These are phyloP conservation scores for Euptelea pleiosperma DNA, from an alignment of 164 flowering plant species.

Conservation along the genomic window DNA sequence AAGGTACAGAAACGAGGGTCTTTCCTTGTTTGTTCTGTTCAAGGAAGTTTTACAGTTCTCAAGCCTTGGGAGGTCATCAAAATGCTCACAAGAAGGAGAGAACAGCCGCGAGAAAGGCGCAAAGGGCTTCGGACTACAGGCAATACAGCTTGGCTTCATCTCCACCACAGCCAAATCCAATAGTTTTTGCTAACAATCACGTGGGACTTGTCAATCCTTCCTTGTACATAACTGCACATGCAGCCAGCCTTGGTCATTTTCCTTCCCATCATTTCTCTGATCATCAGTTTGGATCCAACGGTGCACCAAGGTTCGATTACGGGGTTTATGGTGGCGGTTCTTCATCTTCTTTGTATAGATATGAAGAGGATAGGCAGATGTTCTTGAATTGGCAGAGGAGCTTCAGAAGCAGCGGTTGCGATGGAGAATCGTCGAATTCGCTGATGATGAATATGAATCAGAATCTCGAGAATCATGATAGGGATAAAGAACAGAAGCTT, in stretches of 20 bases:
- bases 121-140: conserved; percentile 45
- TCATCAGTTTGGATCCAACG: conserved; percentile 43
- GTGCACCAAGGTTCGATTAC: conserved; percentile 50
- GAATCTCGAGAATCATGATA: conserved; percentile 16
- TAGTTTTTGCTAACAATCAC: conserved; percentile 35
- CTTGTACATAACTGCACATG: conserved; percentile 56
- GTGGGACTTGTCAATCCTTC: conserved; percentile 39
- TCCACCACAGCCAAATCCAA: conserved; percentile 30
- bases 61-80: conserved; percentile 93
- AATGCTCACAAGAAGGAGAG: conserved; percentile 95
- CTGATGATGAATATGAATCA: conserved; percentile 9
- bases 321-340: conserved; percentile 19
- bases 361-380: conserved; percentile 38
- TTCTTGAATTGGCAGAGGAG: conserved; percentile 47
- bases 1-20: conserved; percentile 36
- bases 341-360: conserved; percentile 16
- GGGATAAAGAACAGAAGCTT: conserved; percentile 28
- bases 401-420: conserved; percentile 14
- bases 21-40: conserved; percentile 82
- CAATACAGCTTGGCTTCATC: conserved; percentile 22
- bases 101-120: conserved; percentile 67
- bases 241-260: conserved; percentile 32
- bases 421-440: conserved; percentile 6
- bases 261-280: conserved; percentile 25
- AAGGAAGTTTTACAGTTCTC: conserved; percentile 85